Evolutionary conservation across 2,329 filamentous ascomycete species (phyloP).

Genomic region (Penicillium sp.): DNA sequence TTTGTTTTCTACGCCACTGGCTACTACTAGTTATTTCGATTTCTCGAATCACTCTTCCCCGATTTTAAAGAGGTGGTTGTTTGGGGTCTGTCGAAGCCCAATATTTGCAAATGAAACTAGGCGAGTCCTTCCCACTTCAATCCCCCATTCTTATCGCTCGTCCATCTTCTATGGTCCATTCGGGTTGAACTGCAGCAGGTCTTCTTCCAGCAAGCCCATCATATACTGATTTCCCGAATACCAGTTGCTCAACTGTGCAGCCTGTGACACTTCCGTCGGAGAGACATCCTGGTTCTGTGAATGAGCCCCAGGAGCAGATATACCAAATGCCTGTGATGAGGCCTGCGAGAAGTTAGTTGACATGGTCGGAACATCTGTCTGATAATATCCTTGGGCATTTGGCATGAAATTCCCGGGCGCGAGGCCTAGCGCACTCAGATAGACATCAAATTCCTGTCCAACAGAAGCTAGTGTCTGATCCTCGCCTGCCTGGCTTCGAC

Average conservation of each 20-base stretch:
- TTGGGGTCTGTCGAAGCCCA: not conserved
- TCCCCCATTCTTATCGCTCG: not conserved
- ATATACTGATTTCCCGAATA: slow-evolving; percentile 65
- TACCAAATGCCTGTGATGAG: not conserved
- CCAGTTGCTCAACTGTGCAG: slow-evolving; percentile 60
- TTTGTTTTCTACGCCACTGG: no score
- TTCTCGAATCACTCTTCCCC: not conserved
- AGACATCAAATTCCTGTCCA: slow-evolving; percentile 62
- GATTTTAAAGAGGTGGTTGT: not conserved
- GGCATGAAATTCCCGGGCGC: slow-evolving; percentile 38
- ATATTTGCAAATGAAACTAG: not conserved
- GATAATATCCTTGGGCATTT: slow-evolving; percentile 5
- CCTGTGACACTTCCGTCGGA: slow-evolving; percentile 24
- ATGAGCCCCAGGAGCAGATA: slow-evolving; percentile 6
- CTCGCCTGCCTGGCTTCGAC: slow-evolving; percentile 51
- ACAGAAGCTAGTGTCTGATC: slow-evolving; percentile 51
- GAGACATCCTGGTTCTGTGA: slow-evolving; percentile 18
- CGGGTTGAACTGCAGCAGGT: slow-evolving; percentile 39
- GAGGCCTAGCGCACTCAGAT: slow-evolving; percentile 62
- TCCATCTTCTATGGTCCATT: not conserved
- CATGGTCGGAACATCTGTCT: slow-evolving; percentile 7
- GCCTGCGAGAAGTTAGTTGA: slow-evolving; percentile 1
- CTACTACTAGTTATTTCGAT: no score
- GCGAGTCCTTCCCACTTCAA: no score
- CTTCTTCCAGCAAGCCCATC: slow-evolving; percentile 64